Conservation (phyloP, 192 early-diverging fungal species). For the Chytriomyces hyalinus region DNA sequence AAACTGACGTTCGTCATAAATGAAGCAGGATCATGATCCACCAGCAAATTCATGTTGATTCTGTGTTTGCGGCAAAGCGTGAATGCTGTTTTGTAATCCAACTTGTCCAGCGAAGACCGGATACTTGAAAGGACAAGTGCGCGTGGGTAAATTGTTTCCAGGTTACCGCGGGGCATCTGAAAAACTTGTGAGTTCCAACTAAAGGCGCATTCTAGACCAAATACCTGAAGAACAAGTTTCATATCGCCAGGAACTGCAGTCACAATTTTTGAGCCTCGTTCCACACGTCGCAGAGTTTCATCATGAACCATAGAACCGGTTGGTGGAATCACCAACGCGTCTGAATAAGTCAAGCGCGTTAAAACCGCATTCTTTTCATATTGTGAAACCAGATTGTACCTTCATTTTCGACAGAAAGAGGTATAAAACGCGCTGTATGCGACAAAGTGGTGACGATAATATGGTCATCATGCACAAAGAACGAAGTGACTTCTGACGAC, state of each 20-base stretch:
- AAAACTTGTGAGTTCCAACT: constrained; percentile 34
- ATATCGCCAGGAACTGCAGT: constrained; percentile 71
- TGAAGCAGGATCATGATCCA: constrained; percentile 73
- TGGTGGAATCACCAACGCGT: constrained; percentile 21
- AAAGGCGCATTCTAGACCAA: constrained; percentile 1
- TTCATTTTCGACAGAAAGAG: constrained; percentile 36
- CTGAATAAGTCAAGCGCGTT: constrained; percentile 17
- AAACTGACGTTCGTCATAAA: constrained; percentile 71
- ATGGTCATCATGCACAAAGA: constrained; percentile 79
- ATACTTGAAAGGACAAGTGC: constrained; percentile 77
- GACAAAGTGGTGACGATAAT: constrained; percentile 85
- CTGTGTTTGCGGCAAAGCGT: constrained; percentile 83
- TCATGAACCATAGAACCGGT: constrained; percentile 11
- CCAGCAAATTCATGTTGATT: constrained; percentile 91
- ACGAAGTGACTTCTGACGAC: constrained; percentile 82
- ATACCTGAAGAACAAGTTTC: constrained; percentile 73
- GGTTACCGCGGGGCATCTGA: constrained; percentile 96
- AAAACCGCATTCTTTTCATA: background rate
- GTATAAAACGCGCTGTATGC: constrained; percentile 79
- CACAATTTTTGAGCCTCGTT: constrained; percentile 89
- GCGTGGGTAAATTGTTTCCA: constrained; percentile 91
- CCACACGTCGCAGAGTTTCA: constrained; percentile 71
- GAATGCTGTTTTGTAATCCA: constrained; percentile 82
- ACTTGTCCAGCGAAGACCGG: constrained; percentile 18
- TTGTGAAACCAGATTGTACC: background rate